Conservation (phyloP, 2,329 filamentous ascomycete species). For the Pseudogymnoascus sp. region DNA sequence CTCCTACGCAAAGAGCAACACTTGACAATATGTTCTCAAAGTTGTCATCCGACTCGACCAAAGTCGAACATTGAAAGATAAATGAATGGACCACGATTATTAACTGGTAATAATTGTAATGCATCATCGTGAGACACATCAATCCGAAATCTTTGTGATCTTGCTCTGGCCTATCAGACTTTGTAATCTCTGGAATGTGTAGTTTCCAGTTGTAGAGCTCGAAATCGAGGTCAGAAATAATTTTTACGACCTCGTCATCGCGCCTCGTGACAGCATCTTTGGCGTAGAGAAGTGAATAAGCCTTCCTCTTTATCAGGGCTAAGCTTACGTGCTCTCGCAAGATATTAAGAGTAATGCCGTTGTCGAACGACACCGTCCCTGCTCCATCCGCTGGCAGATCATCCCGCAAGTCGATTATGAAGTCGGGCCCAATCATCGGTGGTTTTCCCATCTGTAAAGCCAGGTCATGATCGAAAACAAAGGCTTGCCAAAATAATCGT, state of each 20-base stretch:
- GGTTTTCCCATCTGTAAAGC: neutral
- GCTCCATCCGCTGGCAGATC: neutral
- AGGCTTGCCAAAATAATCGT: neutral
- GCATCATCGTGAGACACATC: conserved; percentile 13
- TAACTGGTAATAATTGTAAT: conserved; percentile 16
- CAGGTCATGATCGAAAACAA: neutral
- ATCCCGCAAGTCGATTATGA: neutral
- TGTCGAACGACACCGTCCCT: neutral
- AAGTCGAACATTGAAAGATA: conserved; percentile 10
- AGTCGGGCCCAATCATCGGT: neutral
- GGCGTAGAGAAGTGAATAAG: neutral
- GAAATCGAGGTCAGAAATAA: conserved; percentile 14
- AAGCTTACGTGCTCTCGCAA: neutral
- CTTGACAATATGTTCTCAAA: conserved; percentile 12
- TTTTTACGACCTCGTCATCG: neutral
- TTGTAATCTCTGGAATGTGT: conserved; percentile 11
- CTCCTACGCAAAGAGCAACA: conserved; percentile 15
- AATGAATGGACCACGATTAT: conserved; percentile 15
- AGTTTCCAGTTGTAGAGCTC: conserved; percentile 14
- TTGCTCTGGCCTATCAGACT: conserved; percentile 8
- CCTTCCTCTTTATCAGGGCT: neutral
- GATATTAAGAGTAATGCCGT: neutral
- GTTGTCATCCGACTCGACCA: conserved; percentile 1
- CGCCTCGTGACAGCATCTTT: neutral
- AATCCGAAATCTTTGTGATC: conserved; percentile 4